Base-by-base conservation (phyloP, 83 land plant species). In the Thuja plicata region DNA sequence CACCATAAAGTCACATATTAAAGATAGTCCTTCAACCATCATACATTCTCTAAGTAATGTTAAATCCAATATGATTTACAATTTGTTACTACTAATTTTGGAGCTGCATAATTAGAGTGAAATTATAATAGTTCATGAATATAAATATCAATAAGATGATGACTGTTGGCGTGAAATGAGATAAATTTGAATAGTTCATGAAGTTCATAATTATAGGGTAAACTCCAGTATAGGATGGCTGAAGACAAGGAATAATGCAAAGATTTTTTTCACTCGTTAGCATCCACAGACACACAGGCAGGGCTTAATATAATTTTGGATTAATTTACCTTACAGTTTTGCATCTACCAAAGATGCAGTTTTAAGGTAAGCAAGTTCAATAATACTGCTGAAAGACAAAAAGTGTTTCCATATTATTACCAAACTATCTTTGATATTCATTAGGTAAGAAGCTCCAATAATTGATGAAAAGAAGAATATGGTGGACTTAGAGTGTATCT, bases 171-270 rank as follows among this genome's bases (percentile, higher is more conserved):
- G 7, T 66, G 73, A 66, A 30, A 66, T 66, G 32, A 27, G 10
- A 8, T 24, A 66, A 66, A 27, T 66, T 27, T 66, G 54, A 12
- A 50, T 50, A 50, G 54, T 50, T 50, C 54, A 11, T 50, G 70
- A 62, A 62, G 5, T 17, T 62, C 24, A 62, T 62, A 32, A 66
- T 50, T 77, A 87, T 94, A 97, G 97, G 99, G 99, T 87, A 89
- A 89, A 83, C 97, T 87, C 57, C 93, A 98, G 88, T 97, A 98
- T 88, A 93, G 99, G 71, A 89, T 96, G 96, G 94, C 96, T 43
- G 99, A 99, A 50, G 97, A 99, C 15, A 94, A 98, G 89, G 99
- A 98, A 89, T 99, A 97, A 89, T 98, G 95, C 91, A 98, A 98
- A 94, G 99, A 99, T 41, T 98, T 98, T 88, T 98, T 97, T 92